A percentile compares a stretch with the other conserved stretches of the same genome.
Evolutionary conservation across 148 eudicot genomes (phyloP).

Genomic region (Dianthus caryophyllus): DNA sequence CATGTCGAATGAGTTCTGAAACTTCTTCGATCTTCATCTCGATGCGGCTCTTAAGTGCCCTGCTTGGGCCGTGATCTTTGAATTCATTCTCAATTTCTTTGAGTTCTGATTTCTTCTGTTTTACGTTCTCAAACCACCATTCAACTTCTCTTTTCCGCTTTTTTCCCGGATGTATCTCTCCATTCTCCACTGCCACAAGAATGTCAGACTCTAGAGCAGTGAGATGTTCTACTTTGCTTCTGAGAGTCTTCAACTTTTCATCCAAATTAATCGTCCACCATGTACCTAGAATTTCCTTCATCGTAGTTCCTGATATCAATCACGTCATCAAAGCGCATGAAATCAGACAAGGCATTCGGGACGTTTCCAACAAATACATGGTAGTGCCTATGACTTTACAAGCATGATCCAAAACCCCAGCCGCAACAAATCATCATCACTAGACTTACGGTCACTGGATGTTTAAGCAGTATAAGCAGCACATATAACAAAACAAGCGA

Average conservation of each 20-base stretch:
- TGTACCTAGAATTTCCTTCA: not conserved
- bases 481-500: no score
- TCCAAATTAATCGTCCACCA: not conserved
- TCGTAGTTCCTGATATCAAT: not conserved
- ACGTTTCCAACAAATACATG: no score
- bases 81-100: not conserved
- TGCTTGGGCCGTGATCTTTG: not conserved
- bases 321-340: no score
- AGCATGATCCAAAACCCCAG: no score
- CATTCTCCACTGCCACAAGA: not conserved
- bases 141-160: constrained; percentile 6
- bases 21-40: not conserved
- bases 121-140: not conserved
- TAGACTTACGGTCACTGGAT: no score
- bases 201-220: constrained; percentile 6
- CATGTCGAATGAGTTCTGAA: constrained; percentile 9
- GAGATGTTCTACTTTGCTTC: not conserved
- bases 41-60: not conserved
- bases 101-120: not conserved
- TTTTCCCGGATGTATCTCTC: constrained; percentile 15
- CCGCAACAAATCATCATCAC: no score
- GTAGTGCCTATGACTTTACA: no score
- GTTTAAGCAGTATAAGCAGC: no score
- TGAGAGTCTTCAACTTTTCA: not conserved
- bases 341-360: no score